These are phyloP conservation scores for Melaleuca alternifolia DNA, from an alignment of 345 rosid species.

Conservation along the genomic window DNA sequence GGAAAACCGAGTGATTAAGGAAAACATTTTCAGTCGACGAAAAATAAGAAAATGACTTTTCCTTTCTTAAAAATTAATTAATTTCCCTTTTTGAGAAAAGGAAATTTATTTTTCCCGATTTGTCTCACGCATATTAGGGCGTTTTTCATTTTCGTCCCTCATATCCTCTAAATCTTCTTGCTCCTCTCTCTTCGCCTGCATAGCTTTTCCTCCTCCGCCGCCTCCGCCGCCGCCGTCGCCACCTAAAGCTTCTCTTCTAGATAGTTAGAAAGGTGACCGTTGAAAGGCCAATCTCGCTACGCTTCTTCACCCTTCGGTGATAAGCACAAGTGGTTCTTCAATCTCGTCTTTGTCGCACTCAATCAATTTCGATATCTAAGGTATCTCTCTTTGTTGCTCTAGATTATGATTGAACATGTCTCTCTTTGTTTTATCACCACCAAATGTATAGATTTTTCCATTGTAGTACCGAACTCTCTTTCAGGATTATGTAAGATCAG, in stretches of 20 bases:
- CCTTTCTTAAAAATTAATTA: not conserved
- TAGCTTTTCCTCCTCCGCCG: not conserved
- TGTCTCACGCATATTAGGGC: not conserved
- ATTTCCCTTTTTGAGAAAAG: not conserved
- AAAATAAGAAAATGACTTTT: not conserved
- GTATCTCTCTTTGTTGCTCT: not conserved
- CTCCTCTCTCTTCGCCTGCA: not conserved
- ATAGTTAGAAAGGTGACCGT: not conserved
- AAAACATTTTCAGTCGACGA: not conserved
- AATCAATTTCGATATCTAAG: not conserved
- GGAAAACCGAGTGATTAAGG: rapidly evolving
- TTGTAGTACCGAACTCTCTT: not conserved
- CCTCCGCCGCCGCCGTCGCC: rapidly evolving
- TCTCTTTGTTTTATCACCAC: not conserved
- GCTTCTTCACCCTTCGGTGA: too few relatives aligned
- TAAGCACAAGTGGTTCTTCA: not conserved
- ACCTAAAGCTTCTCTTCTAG: not conserved
- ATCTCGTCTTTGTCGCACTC: not conserved
- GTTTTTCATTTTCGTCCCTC: not conserved
- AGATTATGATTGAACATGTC: not conserved
- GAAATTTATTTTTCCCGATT: not conserved
- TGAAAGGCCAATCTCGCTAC: not conserved
- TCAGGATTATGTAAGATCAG: not conserved
- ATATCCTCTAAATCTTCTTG: too few relatives aligned
- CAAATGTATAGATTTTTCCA: not conserved